phyloP scores from a whole-genome alignment of 257 asterid species.

The Verbascum thapsus region DNA sequence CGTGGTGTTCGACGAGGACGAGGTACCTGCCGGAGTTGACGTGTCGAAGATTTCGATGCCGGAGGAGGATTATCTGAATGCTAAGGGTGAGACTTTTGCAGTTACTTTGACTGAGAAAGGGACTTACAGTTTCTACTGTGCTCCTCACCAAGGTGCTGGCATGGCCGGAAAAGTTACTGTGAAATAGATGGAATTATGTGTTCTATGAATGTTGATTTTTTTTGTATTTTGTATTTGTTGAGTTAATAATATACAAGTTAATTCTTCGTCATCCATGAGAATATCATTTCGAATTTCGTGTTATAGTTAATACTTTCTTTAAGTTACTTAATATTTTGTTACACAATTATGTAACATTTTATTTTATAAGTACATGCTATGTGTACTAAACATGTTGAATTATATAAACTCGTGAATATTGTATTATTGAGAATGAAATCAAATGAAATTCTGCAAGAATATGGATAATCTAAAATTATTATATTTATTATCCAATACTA shows the following conservation, averaged over 20 bases:
- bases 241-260: not conserved
- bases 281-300: too few relatives aligned
- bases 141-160: conserved; percentile 88
- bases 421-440: too few relatives aligned
- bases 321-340: too few relatives aligned
- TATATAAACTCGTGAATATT: too few relatives aligned
- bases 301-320: too few relatives aligned
- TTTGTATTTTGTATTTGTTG: conserved; percentile 20
- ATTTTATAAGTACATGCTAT: too few relatives aligned
- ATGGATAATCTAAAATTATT: too few relatives aligned
- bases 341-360: too few relatives aligned
- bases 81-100: conserved; percentile 59
- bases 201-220: not conserved
- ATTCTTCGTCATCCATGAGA: too few relatives aligned
- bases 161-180: conserved; percentile 83
- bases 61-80: conserved; percentile 66
- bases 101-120: conserved; percentile 83
- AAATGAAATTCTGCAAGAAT: too few relatives aligned
- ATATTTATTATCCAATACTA: too few relatives aligned
- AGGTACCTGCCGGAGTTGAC: conserved; percentile 75
- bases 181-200: conserved; percentile 31
- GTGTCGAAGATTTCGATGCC: conserved; percentile 67
- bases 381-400: too few relatives aligned
- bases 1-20: conserved; percentile 84
- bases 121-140: conserved; percentile 77